A percentile compares a stretch with the other conserved stretches of the same genome.
phyloP scores from a whole-genome alignment of 2,329 filamentous ascomycete species.

The Calonectria pseudoreteaudii region DNA sequence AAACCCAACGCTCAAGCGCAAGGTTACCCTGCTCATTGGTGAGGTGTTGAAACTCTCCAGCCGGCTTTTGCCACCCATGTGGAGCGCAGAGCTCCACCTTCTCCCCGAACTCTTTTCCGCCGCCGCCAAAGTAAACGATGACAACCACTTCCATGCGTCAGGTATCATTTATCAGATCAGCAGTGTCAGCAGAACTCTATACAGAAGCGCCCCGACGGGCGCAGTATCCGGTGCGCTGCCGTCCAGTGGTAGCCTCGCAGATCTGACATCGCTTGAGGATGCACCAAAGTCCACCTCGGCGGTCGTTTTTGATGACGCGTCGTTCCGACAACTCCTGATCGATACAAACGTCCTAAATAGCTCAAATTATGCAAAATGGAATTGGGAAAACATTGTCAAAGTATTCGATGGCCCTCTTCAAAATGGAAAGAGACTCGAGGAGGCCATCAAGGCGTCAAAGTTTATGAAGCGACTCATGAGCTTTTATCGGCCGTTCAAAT shows the following conservation, averaged over 20 bases:
- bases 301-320: constrained; percentile 67
- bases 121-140: constrained; percentile 77
- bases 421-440: constrained; percentile 90
- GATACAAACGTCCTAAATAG: constrained; percentile 90
- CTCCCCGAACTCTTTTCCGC: constrained; percentile 86
- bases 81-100: constrained; percentile 88
- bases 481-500: constrained; percentile 97
- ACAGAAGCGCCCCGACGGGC: constrained; percentile 75
- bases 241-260: constrained; percentile 58
- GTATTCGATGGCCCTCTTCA: constrained; percentile 94
- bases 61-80: constrained; percentile 82
- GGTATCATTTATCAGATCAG: constrained; percentile 98
- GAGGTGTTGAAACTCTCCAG: constrained; percentile 92
- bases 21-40: constrained; percentile 89
- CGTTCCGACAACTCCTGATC: constrained; percentile 73
- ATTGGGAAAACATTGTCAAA: constrained; percentile 92
- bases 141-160: constrained; percentile 83
- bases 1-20: constrained; percentile 80
- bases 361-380: constrained; percentile 95
- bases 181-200: constrained; percentile 93
- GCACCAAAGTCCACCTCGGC: constrained; percentile 63
- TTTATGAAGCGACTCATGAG: constrained; percentile 95
- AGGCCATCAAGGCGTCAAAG: constrained; percentile 94
- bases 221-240: constrained; percentile 52
- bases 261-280: constrained; percentile 66